Evolutionary conservation across 768 basidiomycete genomes (phyloP).

Genomic region (Kwoniella pini): DNA sequence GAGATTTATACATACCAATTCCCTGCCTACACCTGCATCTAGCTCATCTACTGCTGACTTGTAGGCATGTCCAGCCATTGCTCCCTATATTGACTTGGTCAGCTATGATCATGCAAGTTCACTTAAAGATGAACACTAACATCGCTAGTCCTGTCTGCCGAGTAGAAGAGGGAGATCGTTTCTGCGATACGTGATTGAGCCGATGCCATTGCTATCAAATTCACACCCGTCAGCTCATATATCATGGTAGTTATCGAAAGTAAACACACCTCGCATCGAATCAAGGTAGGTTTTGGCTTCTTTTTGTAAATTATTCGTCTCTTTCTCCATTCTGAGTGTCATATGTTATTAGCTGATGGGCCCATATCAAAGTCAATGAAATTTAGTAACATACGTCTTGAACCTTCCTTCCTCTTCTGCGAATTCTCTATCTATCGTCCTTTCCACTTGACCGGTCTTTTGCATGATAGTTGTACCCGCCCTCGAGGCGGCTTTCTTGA

Average conservation of each 20-base stretch:
- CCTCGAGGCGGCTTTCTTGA: constrained; percentile 91
- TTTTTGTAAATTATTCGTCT: constrained; percentile 87
- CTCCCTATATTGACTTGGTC: constrained; percentile 61
- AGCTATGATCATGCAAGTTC: no score
- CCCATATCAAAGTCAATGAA: background rate
- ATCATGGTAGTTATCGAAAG: background rate
- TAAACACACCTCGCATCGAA: constrained; percentile 77
- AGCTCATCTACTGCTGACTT: constrained; percentile 92
- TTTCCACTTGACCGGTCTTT: constrained; percentile 97
- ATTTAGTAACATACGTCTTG: constrained; percentile 66
- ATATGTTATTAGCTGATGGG: background rate
- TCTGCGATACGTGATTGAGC: constrained; percentile 92
- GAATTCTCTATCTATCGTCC: constrained; percentile 92
- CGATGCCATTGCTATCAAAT: constrained; percentile 75
- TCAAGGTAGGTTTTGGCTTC: constrained; percentile 94
- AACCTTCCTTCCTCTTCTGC: constrained; percentile 88
- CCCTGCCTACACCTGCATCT: constrained; percentile 76
- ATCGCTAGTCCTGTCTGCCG: constrained; percentile 59
- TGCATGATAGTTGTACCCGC: constrained; percentile 92
- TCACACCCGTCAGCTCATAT: background rate
- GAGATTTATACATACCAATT: constrained; percentile 66
- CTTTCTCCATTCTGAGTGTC: constrained; percentile 84
- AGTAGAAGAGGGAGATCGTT: constrained; percentile 88
- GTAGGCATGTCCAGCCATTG: constrained; percentile 96
- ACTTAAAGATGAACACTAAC: constrained; percentile 42